A percentile compares a stretch with the other conserved stretches of the same genome.
phyloP scores from a whole-genome alignment of 768 basidiomycete genomes.

The Trametes villosa region DNA sequence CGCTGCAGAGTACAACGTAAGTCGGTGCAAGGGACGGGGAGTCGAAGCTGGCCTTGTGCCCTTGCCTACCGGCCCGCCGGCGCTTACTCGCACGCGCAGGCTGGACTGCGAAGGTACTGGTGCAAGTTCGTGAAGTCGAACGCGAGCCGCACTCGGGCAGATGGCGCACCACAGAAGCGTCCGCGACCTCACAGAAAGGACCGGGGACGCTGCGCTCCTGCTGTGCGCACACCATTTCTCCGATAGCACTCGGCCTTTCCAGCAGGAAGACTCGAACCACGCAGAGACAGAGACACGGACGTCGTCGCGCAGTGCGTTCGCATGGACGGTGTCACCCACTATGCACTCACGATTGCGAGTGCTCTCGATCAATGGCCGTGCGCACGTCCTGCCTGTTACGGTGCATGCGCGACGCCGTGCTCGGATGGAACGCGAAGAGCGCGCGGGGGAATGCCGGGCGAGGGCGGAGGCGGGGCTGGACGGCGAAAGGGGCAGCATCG shows the following conservation, averaged over 20 bases:
- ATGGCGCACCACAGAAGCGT: background rate
- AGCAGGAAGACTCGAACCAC: background rate
- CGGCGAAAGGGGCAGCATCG: constrained; percentile 37
- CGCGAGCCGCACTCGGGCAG: background rate
- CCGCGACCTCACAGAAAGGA: background rate
- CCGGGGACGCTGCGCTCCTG: background rate
- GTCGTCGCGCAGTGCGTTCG: background rate
- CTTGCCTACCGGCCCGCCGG: background rate
- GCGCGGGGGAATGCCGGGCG: constrained; percentile 6
- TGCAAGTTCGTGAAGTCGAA: background rate
- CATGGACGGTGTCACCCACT: background rate
- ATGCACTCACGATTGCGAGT: too few species aligned
- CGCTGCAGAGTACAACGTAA: too few species aligned
- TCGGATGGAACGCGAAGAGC: constrained; percentile 7
- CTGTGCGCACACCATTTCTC: background rate
- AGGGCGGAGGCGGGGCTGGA: constrained; percentile 18
- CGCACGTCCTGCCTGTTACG: background rate
- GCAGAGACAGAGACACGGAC: too few species aligned
- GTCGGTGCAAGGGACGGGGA: too few species aligned
- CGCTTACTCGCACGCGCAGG: background rate
- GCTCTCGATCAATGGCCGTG: too few species aligned
- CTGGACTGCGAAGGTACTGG: background rate
- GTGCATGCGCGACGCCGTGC: constrained; percentile 1
- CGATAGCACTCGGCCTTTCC: background rate
- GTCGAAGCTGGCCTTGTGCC: background rate